These are phyloP conservation scores for Colletotrichum sp. DNA, from an alignment of 2,329 filamentous ascomycete species.

Conservation along the genomic window DNA sequence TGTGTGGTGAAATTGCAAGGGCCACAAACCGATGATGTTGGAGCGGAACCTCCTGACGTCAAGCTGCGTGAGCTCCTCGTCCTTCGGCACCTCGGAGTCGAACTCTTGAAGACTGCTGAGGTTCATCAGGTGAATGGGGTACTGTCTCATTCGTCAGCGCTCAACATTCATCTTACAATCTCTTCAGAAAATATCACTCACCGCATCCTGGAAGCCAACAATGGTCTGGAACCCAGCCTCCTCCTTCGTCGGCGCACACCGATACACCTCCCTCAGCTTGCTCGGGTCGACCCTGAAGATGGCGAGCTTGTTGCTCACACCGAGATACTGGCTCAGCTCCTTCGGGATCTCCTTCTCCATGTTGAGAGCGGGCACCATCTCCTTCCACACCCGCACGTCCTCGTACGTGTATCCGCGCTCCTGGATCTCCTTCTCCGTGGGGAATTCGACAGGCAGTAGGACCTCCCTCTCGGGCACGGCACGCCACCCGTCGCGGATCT, in stretches of 20 bases:
- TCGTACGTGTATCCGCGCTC: slow-evolving; percentile 64
- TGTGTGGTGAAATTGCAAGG: neutral
- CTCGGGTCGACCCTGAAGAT: slow-evolving; percentile 71
- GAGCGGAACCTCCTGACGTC: slow-evolving; percentile 71
- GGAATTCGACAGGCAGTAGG: slow-evolving; percentile 68
- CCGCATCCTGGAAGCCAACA: slow-evolving; percentile 73
- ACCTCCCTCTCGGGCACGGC: slow-evolving; percentile 67
- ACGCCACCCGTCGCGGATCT: slow-evolving; percentile 52
- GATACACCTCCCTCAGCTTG: slow-evolving; percentile 61
- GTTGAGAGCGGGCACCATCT: slow-evolving; percentile 60
- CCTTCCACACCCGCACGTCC: slow-evolving; percentile 69
- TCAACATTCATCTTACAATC: neutral
- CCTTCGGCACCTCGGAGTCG: slow-evolving; percentile 59
- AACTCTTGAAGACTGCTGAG: slow-evolving; percentile 68
- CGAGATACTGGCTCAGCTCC: slow-evolving; percentile 70
- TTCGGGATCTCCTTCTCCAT: slow-evolving; percentile 62
- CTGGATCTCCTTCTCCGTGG: slow-evolving; percentile 60
- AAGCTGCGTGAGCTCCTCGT: slow-evolving; percentile 52
- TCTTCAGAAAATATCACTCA: slow-evolving; percentile 40
- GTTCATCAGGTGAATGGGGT: slow-evolving; percentile 73
- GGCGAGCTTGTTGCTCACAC: slow-evolving; percentile 67
- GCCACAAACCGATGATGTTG: slow-evolving; percentile 67
- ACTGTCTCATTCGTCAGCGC: slow-evolving; percentile 44
- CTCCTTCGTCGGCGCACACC: slow-evolving; percentile 62
- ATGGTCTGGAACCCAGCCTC: slow-evolving; percentile 68